Evolutionary conservation across 2,329 filamentous ascomycete species (phyloP).

Genomic region (Trichoderma atrobrunneum): DNA sequence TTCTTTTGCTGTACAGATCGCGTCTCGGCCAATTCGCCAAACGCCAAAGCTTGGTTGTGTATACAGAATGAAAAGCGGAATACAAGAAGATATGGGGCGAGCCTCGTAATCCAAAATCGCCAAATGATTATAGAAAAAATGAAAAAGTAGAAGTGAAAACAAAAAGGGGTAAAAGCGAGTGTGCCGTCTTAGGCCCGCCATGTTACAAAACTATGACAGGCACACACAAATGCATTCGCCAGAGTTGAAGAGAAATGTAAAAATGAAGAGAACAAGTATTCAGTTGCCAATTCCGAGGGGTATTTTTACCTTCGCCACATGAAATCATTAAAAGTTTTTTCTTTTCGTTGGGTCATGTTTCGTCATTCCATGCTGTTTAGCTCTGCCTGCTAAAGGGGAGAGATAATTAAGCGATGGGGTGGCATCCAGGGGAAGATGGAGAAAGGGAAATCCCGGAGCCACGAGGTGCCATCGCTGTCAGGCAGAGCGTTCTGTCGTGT

Average conservation of each 20-base stretch:
- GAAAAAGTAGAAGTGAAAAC: not conserved
- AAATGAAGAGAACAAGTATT: slow-evolving; percentile 8
- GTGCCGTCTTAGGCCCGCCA: not conserved
- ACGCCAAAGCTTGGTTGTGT: slow-evolving; percentile 33
- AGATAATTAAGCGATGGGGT: slow-evolving; percentile 27
- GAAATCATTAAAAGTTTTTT: slow-evolving; percentile 11
- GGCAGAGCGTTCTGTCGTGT: slow-evolving; percentile 14
- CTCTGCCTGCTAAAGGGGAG: slow-evolving; percentile 19
- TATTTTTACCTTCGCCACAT: slow-evolving; percentile 17
- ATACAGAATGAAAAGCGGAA: slow-evolving; percentile 23
- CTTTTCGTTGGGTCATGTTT: slow-evolving; percentile 16
- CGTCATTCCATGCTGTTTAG: slow-evolving; percentile 18
- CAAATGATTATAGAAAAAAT: slow-evolving; percentile 19
- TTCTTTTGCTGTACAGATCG: slow-evolving; percentile 21
- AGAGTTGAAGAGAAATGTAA: slow-evolving; percentile 3
- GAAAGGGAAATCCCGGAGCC: not conserved
- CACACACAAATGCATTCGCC: slow-evolving; percentile 22
- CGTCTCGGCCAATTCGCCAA: slow-evolving; percentile 28
- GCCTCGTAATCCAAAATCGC: slow-evolving; percentile 20
- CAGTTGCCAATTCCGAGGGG: slow-evolving; percentile 12
- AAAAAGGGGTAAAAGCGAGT: not conserved
- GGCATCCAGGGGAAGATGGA: slow-evolving; percentile 1
- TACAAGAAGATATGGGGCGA: slow-evolving; percentile 5
- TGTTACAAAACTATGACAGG: not conserved
- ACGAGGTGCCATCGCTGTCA: not conserved